phyloP scores from a whole-genome alignment of 83 land plant species.

The Diphasiastrum complanatum region DNA sequence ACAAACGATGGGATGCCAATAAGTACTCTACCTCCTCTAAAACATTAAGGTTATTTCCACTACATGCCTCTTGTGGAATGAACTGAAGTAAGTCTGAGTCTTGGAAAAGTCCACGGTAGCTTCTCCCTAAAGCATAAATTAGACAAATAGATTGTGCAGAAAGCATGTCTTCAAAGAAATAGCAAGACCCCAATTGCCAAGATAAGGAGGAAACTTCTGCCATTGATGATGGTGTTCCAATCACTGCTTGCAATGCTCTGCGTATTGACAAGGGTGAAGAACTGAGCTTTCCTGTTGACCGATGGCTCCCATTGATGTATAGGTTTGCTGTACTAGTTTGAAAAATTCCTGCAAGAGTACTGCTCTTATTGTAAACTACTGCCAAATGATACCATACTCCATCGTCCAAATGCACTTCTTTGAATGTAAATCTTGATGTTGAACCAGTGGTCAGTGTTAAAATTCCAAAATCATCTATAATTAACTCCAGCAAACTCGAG shows the following conservation, averaged over 20 bases:
- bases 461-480: constrained; percentile 67
- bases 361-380: constrained; percentile 91
- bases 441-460: constrained; percentile 84
- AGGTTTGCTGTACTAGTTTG: constrained; percentile 89
- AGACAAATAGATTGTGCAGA: constrained; percentile 72
- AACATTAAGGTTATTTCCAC: constrained; percentile 88
- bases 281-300: constrained; percentile 88
- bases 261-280: constrained; percentile 83
- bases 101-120: constrained; percentile 92
- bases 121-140: constrained; percentile 82
- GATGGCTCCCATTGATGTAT: constrained; percentile 81
- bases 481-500: constrained; percentile 63
- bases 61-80: constrained; percentile 94
- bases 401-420: constrained; percentile 76
- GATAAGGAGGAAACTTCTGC: constrained; percentile 50
- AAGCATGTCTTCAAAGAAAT: constrained; percentile 91
- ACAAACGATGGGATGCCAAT: constrained; percentile 32
- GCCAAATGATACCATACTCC: constrained; percentile 87
- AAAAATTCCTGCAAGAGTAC: constrained; percentile 93
- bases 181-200: constrained; percentile 84
- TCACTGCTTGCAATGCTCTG: constrained; percentile 73
- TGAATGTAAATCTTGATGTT: constrained; percentile 59
- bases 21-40: constrained; percentile 82
- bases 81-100: constrained; percentile 79
- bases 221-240: constrained; percentile 62